Evolutionary conservation across 164 flowering plant genomes (phyloP), one percentile per base, ranked within the genome.

Genomic region (Kalanchoe fedtschenkoi): DNA sequence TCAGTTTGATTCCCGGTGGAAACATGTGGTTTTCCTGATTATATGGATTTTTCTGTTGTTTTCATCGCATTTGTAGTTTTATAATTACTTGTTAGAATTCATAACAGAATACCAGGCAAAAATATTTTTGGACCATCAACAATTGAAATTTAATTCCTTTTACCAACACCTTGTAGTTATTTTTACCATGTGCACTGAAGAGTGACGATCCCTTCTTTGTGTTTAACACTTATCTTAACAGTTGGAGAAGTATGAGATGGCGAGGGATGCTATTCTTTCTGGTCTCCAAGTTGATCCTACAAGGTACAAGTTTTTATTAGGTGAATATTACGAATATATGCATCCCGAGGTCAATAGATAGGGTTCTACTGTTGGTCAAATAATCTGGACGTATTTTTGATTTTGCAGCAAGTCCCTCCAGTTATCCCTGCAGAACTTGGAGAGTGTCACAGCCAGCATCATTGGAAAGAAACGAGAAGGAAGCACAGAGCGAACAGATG

Each of bases 401-500:
- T 24, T 69, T 4, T 82, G 68, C 68, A 93, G 99, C 78, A 68
- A 65, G 38, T 62, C 75, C 64, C 92, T 89, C 70, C 88, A 70
- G 66, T 69, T 62, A 28, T 72, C 73, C 66, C 85, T 90, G 62
- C 78, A 57, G 60, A 72, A 72, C 66, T 74, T 93, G 75, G 88
- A 85, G 69, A 78, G 67, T 24, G 64, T 63, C 6, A 42, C 68
- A 39, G 35, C 68, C 62, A 72, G 68, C 68, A 39, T 64, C 34
- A 39, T 28, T 42, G 69, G 67, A 41, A 77, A 68, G 58, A 76
- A 72, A 68, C 67, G 64, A 67, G 80, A 73, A 63, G 82, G 76
- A 43, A 76, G 67, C 67, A 76, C 87, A 22, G 87, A 80, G 62
- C 87, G 88, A 16, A 76, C 73, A 15, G 92, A 88, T 74, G 99